Evolutionary conservation across 208 protist species (phyloP), one percentile per base, ranked within the genome.

Genomic region (Leishmania lainsoni): DNA sequence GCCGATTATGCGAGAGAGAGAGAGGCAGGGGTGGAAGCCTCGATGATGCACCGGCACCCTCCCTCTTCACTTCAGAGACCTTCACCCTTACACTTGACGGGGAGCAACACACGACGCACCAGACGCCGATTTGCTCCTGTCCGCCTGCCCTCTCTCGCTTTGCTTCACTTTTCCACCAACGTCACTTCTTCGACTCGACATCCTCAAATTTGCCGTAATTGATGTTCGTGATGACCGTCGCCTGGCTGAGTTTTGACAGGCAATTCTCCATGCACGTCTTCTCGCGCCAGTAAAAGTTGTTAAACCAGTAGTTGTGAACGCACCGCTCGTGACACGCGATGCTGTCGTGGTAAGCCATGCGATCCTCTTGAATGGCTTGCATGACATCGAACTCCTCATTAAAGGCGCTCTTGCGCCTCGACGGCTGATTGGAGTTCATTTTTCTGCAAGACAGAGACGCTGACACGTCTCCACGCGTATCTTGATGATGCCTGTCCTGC

Each of bases 241-340:
- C 87, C 81, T 98, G 93, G 76, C 90, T 93, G 39, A 96, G 85
- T 86, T 97, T 95, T 51, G 94, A 91, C n/a, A 98, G 80, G 72
- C 95, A 98, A 80, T 98, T 98, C 26, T 90, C 69, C 93, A 96
- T 96, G 87, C 95, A 98, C 22, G 78, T 88, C 81, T 94, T 90
- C 78, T 97, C 95, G 8, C 78, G 59, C 29, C 85, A 79, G 73
- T 95, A 95, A 66, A 97, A 93, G 82, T 96, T 84, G 82, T 97
- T 98, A 39, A 94, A 79, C 79, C 75, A 93, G 83, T 96, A 97
- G 69, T 94, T 85, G 42, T 80, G 75, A 32, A 98, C 90, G 68
- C 95, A 98, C 42, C 92, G 92, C 70, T 96, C 90, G 79, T 96
- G 91, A 81, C 95, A 98, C 59, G 84, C 80, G 39, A 96, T 83